These are phyloP conservation scores for Debaryomyces robertsiae DNA, from an alignment of 1,139 yeast species.

Conservation along the genomic window DNA sequence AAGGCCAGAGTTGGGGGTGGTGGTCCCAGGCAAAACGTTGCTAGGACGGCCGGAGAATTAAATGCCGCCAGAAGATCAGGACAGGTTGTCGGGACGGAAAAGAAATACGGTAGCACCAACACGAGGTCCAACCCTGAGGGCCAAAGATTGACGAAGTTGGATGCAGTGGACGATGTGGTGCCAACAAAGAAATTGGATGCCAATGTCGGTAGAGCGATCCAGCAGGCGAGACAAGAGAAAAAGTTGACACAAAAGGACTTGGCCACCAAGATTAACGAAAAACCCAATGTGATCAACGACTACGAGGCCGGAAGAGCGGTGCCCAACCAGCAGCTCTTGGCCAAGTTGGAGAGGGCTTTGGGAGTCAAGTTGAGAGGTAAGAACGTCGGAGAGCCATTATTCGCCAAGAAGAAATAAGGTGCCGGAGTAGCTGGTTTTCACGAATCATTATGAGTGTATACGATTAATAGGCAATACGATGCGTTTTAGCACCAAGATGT, in stretches of 20 bases:
- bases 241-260: conserved; percentile 90
- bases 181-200: conserved; percentile 87
- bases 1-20: conserved; percentile 86
- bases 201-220: conserved; percentile 85
- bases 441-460: conserved; percentile 4
- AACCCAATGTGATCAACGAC: conserved; percentile 92
- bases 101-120: conserved; percentile 80
- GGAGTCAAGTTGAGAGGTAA: conserved; percentile 97
- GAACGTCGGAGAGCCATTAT: conserved; percentile 89
- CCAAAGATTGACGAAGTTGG: conserved; percentile 90
- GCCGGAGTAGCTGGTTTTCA: conserved; percentile 1
- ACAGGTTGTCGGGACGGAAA: conserved; percentile 85
- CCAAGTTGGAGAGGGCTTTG: conserved; percentile 88
- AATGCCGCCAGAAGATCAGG: conserved; percentile 96
- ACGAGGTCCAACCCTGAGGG: conserved; percentile 80
- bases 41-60: conserved; percentile 73
- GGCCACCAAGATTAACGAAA: conserved; percentile 93
- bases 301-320: conserved; percentile 97
- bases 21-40: conserved; percentile 86
- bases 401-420: conserved; percentile 63
- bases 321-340: conserved; percentile 93
- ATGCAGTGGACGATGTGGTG: conserved; percentile 90
- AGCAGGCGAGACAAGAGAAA: conserved; percentile 86
- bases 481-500: neutral
- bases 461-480: conserved; percentile 8